Base-by-base conservation (phyloP, 306 rosid species). In the Dicorynia guianensis region DNA sequence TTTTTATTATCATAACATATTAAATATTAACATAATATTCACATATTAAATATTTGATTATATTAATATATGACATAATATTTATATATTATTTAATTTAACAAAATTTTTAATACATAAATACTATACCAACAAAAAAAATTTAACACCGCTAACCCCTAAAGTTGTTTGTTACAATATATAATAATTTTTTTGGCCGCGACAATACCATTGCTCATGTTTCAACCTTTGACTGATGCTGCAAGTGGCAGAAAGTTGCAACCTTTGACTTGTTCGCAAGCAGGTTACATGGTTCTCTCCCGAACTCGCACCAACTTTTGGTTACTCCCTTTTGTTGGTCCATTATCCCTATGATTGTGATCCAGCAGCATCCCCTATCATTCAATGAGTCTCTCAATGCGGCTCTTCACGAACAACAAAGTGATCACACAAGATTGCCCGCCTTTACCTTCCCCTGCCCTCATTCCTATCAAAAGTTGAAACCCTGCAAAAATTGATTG, bases 201-300 rank as follows among this genome's bases (percentile, higher is more conserved):
- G 30, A 25, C 1, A 25, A 25, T 25, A 25, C 30, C 8, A 49
- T 14, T 13, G 15, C 19, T 49, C n/a, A 35, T 13, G 15, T 36
- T 67, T 11, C 30, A n/a, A 60, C 2, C 5, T 43, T 53, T 9
- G 59, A 13, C 30, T 25, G 30, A 25, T 25, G 30, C 30, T 1
- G 1, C 30, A 25, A 1, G 30, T 25, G 2, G 30, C 30, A 25
- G 2, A 25, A 40, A 40, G 46, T 40, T 40, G 6, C 10, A 13
- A 14, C 17, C 4, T 67, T 7, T 60, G 81, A 81, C 78, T 53
- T 52, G 20, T 66, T 76, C 74, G 7, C 76, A 3, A 11, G 6
- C 33, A 18, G 46, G 19, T 14, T 17, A 18, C 81, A 49, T 3
- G 58, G 54, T 50, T 53, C 73, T 58, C 77, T 46, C 71, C 87